These are phyloP conservation scores for Ogataea ramenticola DNA, from an alignment of 805 yeast species.

Conservation along the genomic window DNA sequence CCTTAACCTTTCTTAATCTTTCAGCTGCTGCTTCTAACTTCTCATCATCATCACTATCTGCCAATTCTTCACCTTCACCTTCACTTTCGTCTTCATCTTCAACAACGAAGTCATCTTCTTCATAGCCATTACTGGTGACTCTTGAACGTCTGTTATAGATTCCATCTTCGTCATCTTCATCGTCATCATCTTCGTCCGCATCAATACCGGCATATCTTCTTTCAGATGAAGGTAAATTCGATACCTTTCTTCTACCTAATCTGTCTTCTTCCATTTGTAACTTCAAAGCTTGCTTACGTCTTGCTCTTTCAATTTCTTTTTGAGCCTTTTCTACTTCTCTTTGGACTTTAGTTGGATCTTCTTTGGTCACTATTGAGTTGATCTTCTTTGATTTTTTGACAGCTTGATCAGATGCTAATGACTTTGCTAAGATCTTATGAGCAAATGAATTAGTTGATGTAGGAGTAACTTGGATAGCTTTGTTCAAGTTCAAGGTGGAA, in stretches of 20 bases:
- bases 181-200: conserved; percentile 37
- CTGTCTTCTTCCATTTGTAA: conserved; percentile 51
- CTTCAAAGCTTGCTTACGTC: conserved; percentile 52
- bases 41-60: conserved; percentile 12
- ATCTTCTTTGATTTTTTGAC: conserved; percentile 38
- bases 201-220: conserved; percentile 28
- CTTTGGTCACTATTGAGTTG: conserved; percentile 42
- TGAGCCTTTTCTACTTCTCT: conserved; percentile 62
- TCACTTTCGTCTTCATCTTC: conserved; percentile 26
- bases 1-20: conserved; percentile 46
- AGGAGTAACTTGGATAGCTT: conserved; percentile 73
- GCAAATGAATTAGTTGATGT: conserved; percentile 84
- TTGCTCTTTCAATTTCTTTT: conserved; percentile 53
- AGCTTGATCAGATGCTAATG: conserved; percentile 45
- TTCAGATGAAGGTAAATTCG: conserved; percentile 9
- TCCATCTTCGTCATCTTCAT: conserved; percentile 26
- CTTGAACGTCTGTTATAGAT: conserved; percentile 11
- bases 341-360: conserved; percentile 67
- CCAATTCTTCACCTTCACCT: conserved; percentile 24
- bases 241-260: conserved; percentile 31
- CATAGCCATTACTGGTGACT: conserved; percentile 18
- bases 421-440: conserved; percentile 71
- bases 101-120: conserved; percentile 27
- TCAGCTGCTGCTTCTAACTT: conserved; percentile 50
- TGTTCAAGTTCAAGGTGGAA: conserved; percentile 56